Evolutionary conservation across 768 basidiomycete genomes (phyloP), one percentile per base, ranked within the genome.

Genomic region (Dendrothele bispora): DNA sequence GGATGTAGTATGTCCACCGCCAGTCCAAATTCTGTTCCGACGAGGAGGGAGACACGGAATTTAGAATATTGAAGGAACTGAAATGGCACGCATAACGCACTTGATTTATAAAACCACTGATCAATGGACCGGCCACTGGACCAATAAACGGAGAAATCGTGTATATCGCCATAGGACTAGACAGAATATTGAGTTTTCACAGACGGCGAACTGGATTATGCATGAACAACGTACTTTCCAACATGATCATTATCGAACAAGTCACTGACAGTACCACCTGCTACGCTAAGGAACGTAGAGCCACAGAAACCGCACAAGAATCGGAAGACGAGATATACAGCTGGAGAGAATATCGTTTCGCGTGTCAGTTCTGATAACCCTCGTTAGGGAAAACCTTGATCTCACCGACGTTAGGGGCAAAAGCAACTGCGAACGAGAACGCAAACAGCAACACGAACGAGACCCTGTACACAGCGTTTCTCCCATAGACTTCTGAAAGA

Each of bases 1-100:
- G 59, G 11, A 87, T 64, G 46, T 83, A 80, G 65, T 84, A 93
- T 0, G 88, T 88, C 90, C 89, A 92, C 49, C 86, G 66, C 87
- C 86, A 88, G 38, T 74, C 56, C 1, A 74, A 51, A 54, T 83
- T 69, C 78, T 87, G 39, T 34, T 12, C 36, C 1, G 28, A 20
- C 14, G 22, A 21, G 2, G 27, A 21, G 40, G 54, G 36, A 54
- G 43, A 39, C 44, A 17, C 21, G 8, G 28, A 6, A 34, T n/a
- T 4, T 40, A 22, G 26, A 17, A 42, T 44, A 38, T n/a, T 7
- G 30, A 32, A 32, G 30, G 10, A 32, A 34, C 26, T 11, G 17
- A 15, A 17, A n/a, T 14, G 24, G 25, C 18, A 24, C 15, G 24
- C 10, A 18, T 12, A 18, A 47, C 69, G 44, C 37, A 79, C 80